phyloP scores from a whole-genome alignment of 257 asterid species.

The Forsythia suspensa region DNA sequence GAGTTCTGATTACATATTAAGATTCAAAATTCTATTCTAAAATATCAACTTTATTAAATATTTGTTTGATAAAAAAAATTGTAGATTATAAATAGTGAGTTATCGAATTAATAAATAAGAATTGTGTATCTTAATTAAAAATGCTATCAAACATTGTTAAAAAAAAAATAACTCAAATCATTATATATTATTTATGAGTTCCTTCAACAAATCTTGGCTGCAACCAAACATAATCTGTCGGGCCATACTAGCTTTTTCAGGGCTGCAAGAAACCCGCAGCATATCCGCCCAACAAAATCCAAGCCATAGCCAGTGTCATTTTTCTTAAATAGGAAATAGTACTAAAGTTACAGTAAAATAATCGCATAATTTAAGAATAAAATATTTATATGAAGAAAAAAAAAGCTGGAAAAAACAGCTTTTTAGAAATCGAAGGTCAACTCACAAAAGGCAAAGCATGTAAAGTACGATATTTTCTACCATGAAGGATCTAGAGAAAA shows the following conservation, averaged over 20 bases:
- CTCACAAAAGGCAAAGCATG: slow-evolving; percentile 11
- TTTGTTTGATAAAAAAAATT: too few species aligned
- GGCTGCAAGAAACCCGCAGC: not conserved
- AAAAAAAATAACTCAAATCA: too few species aligned
- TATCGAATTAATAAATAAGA: too few species aligned
- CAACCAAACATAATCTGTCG: not conserved
- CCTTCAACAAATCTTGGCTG: not conserved
- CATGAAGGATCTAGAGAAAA: not conserved
- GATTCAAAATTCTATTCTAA: too few species aligned
- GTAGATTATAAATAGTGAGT: too few species aligned
- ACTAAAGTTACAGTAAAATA: not conserved
- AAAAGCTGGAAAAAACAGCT: slow-evolving; percentile 17
- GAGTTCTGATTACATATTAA: too few species aligned
- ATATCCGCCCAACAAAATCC: not conserved
- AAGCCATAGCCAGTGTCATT: not conserved
- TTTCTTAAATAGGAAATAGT: not conserved
- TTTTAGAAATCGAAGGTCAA: slow-evolving; percentile 15
- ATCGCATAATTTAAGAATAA: not conserved
- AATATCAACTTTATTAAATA: too few species aligned
- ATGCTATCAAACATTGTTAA: too few species aligned
- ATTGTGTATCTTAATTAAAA: too few species aligned
- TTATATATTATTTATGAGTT: too few species aligned
- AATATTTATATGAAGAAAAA: not conserved
- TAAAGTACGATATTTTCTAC: not conserved
- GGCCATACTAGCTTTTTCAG: not conserved